phyloP scores from a whole-genome alignment of 306 rosid species.

The Nissolia schottii region DNA sequence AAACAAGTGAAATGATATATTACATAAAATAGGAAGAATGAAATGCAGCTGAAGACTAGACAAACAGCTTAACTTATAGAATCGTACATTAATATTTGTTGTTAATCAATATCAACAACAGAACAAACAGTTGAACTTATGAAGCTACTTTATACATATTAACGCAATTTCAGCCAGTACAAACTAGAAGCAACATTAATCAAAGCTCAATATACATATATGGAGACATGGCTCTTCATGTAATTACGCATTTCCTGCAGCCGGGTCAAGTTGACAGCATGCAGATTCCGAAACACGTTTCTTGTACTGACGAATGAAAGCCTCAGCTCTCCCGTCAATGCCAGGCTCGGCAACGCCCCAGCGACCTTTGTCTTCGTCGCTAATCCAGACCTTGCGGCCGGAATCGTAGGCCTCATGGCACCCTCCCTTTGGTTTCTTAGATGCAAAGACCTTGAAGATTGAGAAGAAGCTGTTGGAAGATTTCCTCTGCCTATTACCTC shows the following conservation, averaged over 20 bases:
- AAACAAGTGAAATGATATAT: background rate
- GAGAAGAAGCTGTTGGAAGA: slow-evolving; percentile 43
- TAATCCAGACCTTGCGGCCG: slow-evolving; percentile 41
- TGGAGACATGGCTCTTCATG: too few species aligned
- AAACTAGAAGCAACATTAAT: slow-evolving; percentile 13
- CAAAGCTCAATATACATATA: background rate
- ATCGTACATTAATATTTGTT: too few species aligned
- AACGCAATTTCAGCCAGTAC: background rate
- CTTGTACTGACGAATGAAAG: slow-evolving; percentile 38
- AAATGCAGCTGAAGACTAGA: background rate
- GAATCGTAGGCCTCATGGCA: slow-evolving; percentile 18
- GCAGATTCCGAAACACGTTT: slow-evolving; percentile 41
- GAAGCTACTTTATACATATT: background rate
- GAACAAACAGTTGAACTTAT: background rate
- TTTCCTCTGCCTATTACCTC: slow-evolving; percentile 41
- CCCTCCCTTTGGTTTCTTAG: slow-evolving; percentile 26
- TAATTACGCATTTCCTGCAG: background rate
- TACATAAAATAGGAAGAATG: background rate
- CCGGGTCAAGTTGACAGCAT: slow-evolving; percentile 24
- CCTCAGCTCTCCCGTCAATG: slow-evolving; percentile 54
- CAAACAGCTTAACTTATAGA: too few species aligned
- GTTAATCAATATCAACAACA: background rate
- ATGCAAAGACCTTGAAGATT: slow-evolving; percentile 44
- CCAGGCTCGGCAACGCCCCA: slow-evolving; percentile 54
- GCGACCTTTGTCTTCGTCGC: slow-evolving; percentile 52